Base-by-base conservation (phyloP, 2,329 filamentous ascomycete genomes). In the Tolypocladium album region DNA sequence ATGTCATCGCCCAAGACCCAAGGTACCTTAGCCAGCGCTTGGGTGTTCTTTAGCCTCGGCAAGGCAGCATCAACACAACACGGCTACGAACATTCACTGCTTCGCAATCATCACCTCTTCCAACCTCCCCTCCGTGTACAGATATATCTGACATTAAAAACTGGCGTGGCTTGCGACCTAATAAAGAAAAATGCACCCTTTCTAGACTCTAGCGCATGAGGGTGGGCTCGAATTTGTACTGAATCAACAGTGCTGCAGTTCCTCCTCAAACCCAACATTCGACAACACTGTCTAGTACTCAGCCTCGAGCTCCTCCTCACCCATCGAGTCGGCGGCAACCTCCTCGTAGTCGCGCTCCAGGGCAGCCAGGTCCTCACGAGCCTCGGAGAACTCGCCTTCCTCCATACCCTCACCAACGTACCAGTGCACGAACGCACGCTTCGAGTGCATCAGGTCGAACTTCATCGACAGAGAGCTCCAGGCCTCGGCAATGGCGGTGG, bases 331-430 rank as follows among this genome's bases (percentile, higher is more conserved):
- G 71, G 91, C 90, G 66, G 92, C 93, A 73, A 97, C 94, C 81
- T 99, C 94, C 81, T 97, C 93, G 81, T 99, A 99, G 76, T 99
- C 93, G 69, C 92, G 88, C 86, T 99, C 94, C 65, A 99, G 85
- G 69, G 94, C 94, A 76, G 94, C 94, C 76, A 99, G 82, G 81
- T 99, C 94, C 82, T 99, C 94, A 77, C 94, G 92, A 66, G 94
- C 94, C 84, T 99, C 94, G 61, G 91, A 96, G 86, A 99, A 99
- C 80, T 99, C 94, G 78, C 94, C 94, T 79, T 99, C 94, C 85
- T 99, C 94, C 94, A 99, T 99, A 87, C 94, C 94, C 84, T 97
- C 94, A 82, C 94, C 94, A 74, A 99, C 94, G 72, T 97, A 99
- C 94, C 94, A 99, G 82, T 99, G 94, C 66, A 99, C 94, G 80